A percentile compares a stretch with the other conserved stretches of the same genome.
These are phyloP conservation scores for Allantophomopsis lycopodina DNA, from an alignment of 2,329 filamentous ascomycete genomes.

Conservation along the genomic window DNA sequence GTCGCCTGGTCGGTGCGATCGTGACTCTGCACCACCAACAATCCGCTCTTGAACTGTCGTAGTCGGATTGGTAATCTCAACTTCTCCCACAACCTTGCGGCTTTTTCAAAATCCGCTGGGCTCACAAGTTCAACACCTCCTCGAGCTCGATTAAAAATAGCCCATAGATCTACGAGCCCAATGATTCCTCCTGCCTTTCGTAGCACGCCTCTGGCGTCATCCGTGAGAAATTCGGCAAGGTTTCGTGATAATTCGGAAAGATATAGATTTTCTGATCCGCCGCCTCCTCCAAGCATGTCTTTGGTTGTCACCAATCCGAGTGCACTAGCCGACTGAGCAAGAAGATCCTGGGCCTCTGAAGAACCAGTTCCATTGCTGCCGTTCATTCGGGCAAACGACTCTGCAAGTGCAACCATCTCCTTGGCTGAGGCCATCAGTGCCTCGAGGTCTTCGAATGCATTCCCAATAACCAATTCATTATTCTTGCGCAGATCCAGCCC, in stretches of 20 bases:
- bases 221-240: conserved; percentile 77
- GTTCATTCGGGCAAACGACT: conserved; percentile 64
- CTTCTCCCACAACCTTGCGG: conserved; percentile 76
- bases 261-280: conserved; percentile 69
- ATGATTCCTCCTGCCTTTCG: conserved; percentile 77
- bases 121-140: conserved; percentile 92
- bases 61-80: conserved; percentile 76
- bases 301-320: conserved; percentile 87
- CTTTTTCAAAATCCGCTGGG: conserved; percentile 82
- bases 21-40: conserved; percentile 82
- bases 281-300: conserved; percentile 74
- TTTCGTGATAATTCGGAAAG: conserved; percentile 77
- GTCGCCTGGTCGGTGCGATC: conserved; percentile 89
- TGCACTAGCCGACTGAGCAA: conserved; percentile 72
- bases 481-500: conserved; percentile 78
- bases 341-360: conserved; percentile 57
- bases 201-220: conserved; percentile 67
- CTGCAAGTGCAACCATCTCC: conserved; percentile 85
- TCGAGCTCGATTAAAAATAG: conserved; percentile 83
- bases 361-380: conserved; percentile 41
- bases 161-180: conserved; percentile 82
- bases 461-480: conserved; percentile 85
- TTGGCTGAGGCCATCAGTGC: conserved; percentile 96
- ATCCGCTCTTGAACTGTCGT: conserved; percentile 79
- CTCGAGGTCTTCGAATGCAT: conserved; percentile 89